phyloP scores from a whole-genome alignment of 2,329 filamentous ascomycete species.

The Alternaria postmessia region DNA sequence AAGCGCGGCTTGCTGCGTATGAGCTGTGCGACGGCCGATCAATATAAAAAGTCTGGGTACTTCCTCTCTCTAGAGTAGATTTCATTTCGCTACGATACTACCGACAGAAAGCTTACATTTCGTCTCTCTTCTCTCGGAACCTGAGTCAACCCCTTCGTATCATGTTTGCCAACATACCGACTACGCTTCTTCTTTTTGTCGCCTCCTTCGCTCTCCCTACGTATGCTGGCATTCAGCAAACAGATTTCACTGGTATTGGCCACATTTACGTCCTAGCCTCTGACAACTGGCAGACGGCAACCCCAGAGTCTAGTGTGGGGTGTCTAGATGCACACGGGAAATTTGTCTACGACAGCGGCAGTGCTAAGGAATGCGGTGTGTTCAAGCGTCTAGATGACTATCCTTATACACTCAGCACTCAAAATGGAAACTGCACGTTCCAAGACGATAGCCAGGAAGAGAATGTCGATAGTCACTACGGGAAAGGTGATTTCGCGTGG shows the following conservation, averaged over 20 bases:
- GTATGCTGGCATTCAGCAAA: constrained; percentile 30
- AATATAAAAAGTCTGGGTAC: not conserved
- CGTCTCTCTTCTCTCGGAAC: constrained; percentile 4
- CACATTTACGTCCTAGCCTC: constrained; percentile 43
- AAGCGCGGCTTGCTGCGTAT: not conserved
- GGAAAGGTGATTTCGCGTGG: constrained; percentile 37
- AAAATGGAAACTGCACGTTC: constrained; percentile 44
- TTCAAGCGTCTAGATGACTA: constrained; percentile 32
- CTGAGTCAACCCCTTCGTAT: not conserved
- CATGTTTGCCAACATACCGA: constrained; percentile 16
- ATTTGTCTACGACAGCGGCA: constrained; percentile 23
- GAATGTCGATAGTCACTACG: constrained; percentile 44
- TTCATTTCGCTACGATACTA: not conserved
- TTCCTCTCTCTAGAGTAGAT: not conserved
- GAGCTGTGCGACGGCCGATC: not conserved
- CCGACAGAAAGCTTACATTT: not conserved
- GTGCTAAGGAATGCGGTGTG: constrained; percentile 28
- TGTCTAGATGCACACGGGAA: constrained; percentile 38
- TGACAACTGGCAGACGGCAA: constrained; percentile 34
- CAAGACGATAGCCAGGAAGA: constrained; percentile 33
- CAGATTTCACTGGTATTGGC: constrained; percentile 42
- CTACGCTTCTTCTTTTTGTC: constrained; percentile 18
- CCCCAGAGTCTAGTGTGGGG: constrained; percentile 36
- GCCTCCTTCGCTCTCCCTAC: constrained; percentile 18
- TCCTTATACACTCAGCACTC: constrained; percentile 41